phyloP scores from a whole-genome alignment of 2,329 filamentous ascomycete genomes.

The Incumbomyces delicatus region DNA sequence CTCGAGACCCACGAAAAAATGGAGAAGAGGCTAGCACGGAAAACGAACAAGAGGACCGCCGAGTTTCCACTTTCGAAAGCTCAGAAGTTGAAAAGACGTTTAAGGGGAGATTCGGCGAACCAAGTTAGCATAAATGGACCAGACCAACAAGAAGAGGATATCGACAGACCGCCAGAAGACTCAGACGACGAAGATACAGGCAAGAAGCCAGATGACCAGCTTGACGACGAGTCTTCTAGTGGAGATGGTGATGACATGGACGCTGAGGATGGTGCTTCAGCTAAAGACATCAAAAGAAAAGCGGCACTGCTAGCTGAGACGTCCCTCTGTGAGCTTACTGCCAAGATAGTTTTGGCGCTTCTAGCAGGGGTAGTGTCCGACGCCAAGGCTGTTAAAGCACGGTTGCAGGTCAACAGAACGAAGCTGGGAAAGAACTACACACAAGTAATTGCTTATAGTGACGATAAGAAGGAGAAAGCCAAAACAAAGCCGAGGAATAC shows the following conservation, averaged over 20 bases:
- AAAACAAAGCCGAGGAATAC: slow-evolving; percentile 20
- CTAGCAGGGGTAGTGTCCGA: slow-evolving; percentile 59
- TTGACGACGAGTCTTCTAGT: slow-evolving; percentile 24
- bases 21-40: slow-evolving; percentile 70
- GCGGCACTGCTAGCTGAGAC: slow-evolving; percentile 70
- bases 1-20: slow-evolving; percentile 66
- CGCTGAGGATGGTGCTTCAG: slow-evolving; percentile 6
- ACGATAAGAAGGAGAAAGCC: slow-evolving; percentile 47
- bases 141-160: slow-evolving; percentile 15
- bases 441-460: slow-evolving; percentile 71
- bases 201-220: slow-evolving; percentile 7
- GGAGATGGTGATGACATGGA: slow-evolving; percentile 14
- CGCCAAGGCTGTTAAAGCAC: slow-evolving; percentile 57
- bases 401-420: slow-evolving; percentile 69
- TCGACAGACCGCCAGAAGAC: slow-evolving; percentile 26
- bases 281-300: slow-evolving; percentile 42
- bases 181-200: slow-evolving; percentile 40
- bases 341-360: slow-evolving; percentile 73
- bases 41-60: slow-evolving; percentile 35
- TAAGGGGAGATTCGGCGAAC: not conserved
- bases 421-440: slow-evolving; percentile 77
- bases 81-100: not conserved
- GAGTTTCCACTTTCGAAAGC: slow-evolving; percentile 7
- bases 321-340: slow-evolving; percentile 72
- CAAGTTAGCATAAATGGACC: not conserved